Percentiles rank a stretch among this genome's conserved stretches.
phyloP scores from a whole-genome alignment of 2,329 filamentous ascomycete species.

The Fusarium sublunatum region DNA sequence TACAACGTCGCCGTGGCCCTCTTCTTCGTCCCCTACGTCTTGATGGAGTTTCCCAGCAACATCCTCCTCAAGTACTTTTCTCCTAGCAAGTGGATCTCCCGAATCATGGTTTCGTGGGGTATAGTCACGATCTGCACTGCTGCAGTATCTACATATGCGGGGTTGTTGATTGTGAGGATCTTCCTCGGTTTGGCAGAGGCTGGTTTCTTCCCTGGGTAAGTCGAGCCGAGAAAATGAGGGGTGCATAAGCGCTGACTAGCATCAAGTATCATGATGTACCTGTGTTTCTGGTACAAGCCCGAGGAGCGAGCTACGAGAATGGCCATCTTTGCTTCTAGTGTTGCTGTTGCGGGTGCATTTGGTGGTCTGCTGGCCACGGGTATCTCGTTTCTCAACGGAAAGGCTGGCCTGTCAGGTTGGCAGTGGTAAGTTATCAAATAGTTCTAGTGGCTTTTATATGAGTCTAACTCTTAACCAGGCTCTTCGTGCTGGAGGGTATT shows the following conservation, averaged over 20 bases:
- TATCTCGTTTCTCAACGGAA: constrained; percentile 59
- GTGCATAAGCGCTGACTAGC: background rate
- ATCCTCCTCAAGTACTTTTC: constrained; percentile 52
- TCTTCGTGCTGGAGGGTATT: constrained; percentile 67
- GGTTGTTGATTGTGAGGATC: constrained; percentile 60
- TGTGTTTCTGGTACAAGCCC: constrained; percentile 72
- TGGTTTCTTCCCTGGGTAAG: constrained; percentile 61
- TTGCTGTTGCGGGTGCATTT: constrained; percentile 69
- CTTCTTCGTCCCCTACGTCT: constrained; percentile 48
- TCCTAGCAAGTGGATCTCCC: constrained; percentile 50
- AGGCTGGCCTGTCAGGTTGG: constrained; percentile 65
- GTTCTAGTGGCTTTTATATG: too few species aligned
- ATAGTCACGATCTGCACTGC: constrained; percentile 62
- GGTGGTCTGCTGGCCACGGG: constrained; percentile 67
- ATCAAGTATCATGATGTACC: constrained; percentile 61
- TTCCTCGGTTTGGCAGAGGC: constrained; percentile 64
- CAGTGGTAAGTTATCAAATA: constrained; percentile 52
- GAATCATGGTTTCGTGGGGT: constrained; percentile 61
- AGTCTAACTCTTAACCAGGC: constrained; percentile 54
- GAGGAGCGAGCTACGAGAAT: constrained; percentile 69
- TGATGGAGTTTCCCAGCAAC: constrained; percentile 51
- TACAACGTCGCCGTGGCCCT: constrained; percentile 49
- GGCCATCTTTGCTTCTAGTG: constrained; percentile 69
- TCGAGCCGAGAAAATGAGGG: background rate
- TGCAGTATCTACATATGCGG: constrained; percentile 59